phyloP scores from a whole-genome alignment of 2,329 filamentous ascomycete genomes.

The Fusarium agapanthi region DNA sequence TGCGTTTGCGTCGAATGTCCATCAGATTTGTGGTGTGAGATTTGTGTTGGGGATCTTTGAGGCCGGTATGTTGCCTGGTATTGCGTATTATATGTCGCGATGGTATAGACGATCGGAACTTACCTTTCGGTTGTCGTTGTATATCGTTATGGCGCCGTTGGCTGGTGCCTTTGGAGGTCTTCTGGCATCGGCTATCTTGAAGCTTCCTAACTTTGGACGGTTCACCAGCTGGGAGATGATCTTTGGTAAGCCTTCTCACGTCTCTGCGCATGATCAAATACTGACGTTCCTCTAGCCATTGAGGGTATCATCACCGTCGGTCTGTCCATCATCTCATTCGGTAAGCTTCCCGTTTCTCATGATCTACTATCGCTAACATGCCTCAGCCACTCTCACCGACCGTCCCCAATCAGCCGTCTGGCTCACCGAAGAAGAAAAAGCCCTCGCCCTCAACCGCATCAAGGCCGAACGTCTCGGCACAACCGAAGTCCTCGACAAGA shows the following conservation, averaged over 20 bases:
- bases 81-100: slow-evolving; percentile 70
- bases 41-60: slow-evolving; percentile 70
- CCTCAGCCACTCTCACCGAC: slow-evolving; percentile 67
- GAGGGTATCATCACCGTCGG: slow-evolving; percentile 69
- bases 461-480: slow-evolving; percentile 65
- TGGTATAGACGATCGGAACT: slow-evolving; percentile 72
- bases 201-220: slow-evolving; percentile 63
- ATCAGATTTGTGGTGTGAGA: slow-evolving; percentile 60
- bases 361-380: background rate
- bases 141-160: slow-evolving; percentile 72
- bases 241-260: slow-evolving; percentile 49
- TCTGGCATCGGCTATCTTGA: slow-evolving; percentile 68
- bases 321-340: slow-evolving; percentile 57
- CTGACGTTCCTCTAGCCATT: slow-evolving; percentile 52
- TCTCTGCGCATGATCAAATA: accelerated
- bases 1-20: slow-evolving; percentile 64
- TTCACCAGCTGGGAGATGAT: slow-evolving; percentile 74
- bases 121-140: slow-evolving; percentile 69
- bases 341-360: accelerated
- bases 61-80: slow-evolving; percentile 71
- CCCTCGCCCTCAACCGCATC: slow-evolving; percentile 68
- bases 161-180: slow-evolving; percentile 75
- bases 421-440: slow-evolving; percentile 70
- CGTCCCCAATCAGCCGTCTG: slow-evolving; percentile 72
- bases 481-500: slow-evolving; percentile 64